phyloP scores from a whole-genome alignment of 192 early-diverging fungal species.

The Coemansia sp. region DNA sequence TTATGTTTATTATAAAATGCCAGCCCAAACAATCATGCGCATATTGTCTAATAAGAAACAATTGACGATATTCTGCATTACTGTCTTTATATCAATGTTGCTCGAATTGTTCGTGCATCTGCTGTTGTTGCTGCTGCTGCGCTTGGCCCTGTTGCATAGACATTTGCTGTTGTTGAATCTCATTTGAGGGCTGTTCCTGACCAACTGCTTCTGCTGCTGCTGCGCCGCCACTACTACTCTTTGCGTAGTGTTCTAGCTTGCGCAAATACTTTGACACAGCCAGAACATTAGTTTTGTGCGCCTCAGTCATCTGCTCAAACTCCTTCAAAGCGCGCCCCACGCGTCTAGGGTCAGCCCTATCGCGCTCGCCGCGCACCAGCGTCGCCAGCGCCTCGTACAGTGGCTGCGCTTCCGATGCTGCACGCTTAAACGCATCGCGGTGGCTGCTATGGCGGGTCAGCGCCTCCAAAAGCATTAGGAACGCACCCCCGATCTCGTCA shows the following conservation, averaged over 20 bases:
- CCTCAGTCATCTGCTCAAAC: conserved; percentile 1
- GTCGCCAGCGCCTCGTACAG: conserved; percentile 24
- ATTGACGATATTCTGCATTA: background rate
- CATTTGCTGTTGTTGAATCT: background rate
- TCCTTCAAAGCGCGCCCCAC: background rate
- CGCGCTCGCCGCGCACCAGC: conserved; percentile 9
- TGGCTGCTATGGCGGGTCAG: conserved; percentile 49
- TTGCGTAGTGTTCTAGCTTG: conserved; percentile 41
- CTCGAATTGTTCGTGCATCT: background rate
- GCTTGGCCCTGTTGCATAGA: background rate
- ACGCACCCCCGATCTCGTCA: conserved; percentile 39
- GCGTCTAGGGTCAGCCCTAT: background rate
- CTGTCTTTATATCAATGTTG: background rate
- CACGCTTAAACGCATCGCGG: conserved; percentile 41
- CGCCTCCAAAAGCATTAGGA: conserved; percentile 50
- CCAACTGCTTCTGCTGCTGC: too few relatives aligned
- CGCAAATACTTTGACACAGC: conserved; percentile 31
- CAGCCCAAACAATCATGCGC: background rate
- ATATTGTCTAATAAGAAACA: background rate
- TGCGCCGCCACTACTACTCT: conserved; percentile 1
- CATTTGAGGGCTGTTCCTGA: too few relatives aligned
- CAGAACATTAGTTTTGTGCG: conserved; percentile 8
- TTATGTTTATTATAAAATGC: background rate
- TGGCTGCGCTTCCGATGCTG: conserved; percentile 38
- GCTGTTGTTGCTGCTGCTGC: background rate